Conservation (phyloP, 768 basidiomycete genomes). For the Trametes gibbosa region DNA sequence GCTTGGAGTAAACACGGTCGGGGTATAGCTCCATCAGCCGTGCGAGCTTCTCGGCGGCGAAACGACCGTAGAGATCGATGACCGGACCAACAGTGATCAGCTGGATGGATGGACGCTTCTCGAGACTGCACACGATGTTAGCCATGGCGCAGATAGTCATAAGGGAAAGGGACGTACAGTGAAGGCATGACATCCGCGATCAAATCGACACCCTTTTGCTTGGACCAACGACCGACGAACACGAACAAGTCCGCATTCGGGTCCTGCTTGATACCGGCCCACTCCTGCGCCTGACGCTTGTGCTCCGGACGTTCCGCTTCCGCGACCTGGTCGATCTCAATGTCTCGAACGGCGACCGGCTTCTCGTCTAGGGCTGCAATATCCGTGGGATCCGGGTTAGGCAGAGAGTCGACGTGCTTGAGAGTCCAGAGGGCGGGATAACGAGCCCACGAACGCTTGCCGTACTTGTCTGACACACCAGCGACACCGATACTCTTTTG, state of each 20-base stretch:
- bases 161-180: constrained; percentile 48
- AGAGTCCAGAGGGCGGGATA: constrained; percentile 96
- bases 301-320: constrained; percentile 89
- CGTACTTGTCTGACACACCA: constrained; percentile 97
- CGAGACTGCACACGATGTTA: constrained; percentile 48
- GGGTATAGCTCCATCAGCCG: constrained; percentile 95
- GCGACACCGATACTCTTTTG: constrained; percentile 94
- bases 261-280: constrained; percentile 92
- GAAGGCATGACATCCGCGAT: constrained; percentile 95
- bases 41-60: constrained; percentile 91
- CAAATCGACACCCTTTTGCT: constrained; percentile 96
- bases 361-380: constrained; percentile 88
- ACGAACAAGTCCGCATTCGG: constrained; percentile 89
- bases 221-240: constrained; percentile 97
- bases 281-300: constrained; percentile 92
- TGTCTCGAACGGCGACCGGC: constrained; percentile 65
- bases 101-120: constrained; percentile 84
- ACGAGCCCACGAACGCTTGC: constrained; percentile 94
- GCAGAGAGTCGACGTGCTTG: constrained; percentile 91
- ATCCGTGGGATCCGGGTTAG: constrained; percentile 93
- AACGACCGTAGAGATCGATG: constrained; percentile 92
- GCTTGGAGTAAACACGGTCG: constrained; percentile 92
- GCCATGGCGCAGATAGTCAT: constrained; percentile 14
- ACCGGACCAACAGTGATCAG: constrained; percentile 90
- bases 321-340: constrained; percentile 74